These are phyloP conservation scores for Colletotrichum higginsianum DNA, from an alignment of 2,329 filamentous ascomycete genomes.

Conservation along the genomic window DNA sequence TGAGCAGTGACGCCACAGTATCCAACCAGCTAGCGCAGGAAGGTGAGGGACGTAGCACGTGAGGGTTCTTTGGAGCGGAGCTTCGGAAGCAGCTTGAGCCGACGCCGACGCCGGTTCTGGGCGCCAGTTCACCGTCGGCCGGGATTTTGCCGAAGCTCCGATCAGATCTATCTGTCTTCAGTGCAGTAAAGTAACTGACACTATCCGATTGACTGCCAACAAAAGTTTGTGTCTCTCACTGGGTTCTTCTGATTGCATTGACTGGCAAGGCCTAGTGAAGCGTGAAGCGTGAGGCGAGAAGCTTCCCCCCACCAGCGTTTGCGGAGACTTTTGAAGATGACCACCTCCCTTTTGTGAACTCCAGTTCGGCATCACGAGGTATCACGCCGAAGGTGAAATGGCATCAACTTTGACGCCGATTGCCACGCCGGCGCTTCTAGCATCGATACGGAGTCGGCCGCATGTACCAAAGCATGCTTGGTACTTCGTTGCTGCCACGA, in stretches of 20 bases:
- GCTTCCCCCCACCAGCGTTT: no score
- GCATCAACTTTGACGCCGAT: slow-evolving; percentile 46
- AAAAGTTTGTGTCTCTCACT: background rate
- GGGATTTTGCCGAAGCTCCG: background rate
- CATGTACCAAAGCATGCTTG: slow-evolving; percentile 61
- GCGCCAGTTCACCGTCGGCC: background rate
- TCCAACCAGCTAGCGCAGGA: slow-evolving; percentile 1
- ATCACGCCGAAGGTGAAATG: slow-evolving; percentile 16
- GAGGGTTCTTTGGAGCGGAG: background rate
- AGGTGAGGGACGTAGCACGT: slow-evolving; percentile 20
- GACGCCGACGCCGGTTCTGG: background rate
- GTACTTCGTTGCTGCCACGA: slow-evolving; percentile 64
- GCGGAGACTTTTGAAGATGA: background rate
- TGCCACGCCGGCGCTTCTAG: slow-evolving; percentile 59
- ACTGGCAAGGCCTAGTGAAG: background rate
- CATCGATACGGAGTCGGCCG: slow-evolving; percentile 57
- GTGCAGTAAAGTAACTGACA: background rate
- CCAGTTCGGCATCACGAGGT: no score
- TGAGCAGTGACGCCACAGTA: slow-evolving; percentile 38
- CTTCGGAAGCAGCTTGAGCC: slow-evolving; percentile 18
- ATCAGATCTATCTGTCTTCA: background rate
- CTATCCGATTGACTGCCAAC: background rate
- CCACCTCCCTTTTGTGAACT: background rate
- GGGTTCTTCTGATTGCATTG: background rate
- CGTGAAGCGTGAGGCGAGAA: no score